Base-by-base conservation (phyloP, 805 yeast genomes). In the Grigorovia jiainica region DNA sequence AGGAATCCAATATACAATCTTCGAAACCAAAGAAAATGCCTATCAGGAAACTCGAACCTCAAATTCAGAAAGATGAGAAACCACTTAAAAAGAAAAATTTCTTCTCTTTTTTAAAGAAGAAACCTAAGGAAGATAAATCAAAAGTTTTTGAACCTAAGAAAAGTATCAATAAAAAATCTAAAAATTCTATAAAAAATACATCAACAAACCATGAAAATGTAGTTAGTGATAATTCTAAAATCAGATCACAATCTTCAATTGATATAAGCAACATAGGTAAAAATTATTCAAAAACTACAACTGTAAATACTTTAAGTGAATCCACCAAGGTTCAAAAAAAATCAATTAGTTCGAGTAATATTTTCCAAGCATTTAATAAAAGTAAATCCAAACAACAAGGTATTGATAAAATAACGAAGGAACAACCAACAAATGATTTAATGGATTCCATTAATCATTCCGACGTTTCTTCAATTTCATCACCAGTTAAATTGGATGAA, bases 41-140 rank as follows among this genome's bases (percentile, higher is more conserved):
- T 15, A 32, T 33, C 29, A 29, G 18, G 3, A 37, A 37, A 30
- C 34, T 8, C 9, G 34, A 34, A 24, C 27, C 35, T 36, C 18
- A 35, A 38, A 37, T 33, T 18, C 30, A 36, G 21, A 36, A 27
- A 20, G 34, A 37, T 15, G 31, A 21, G 16, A 27, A 29, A 8
- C 31, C 47, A 45, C 34, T 49, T 44, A 47, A 50, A 41, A 55
- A 47, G 37, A 57, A 49, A 32, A 52, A 57, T 40, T 45, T 58
- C 16, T 58, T 58, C 41, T 58, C 61, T n/a, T 59, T 58, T 36
- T 43, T 58, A 17, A 55, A 49, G 41, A 57, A 46, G 36, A 58
- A 53, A 32, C 23, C 36, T 1, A 7, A 36, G 9, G 24, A 39
- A 18, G 37, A 21, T 17, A 31, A 25, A 10, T 13, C 31, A 13